These are phyloP conservation scores for Cylindrotheca fusiformis DNA, from an alignment of 108 stramenopile genomes.

Conservation along the genomic window DNA sequence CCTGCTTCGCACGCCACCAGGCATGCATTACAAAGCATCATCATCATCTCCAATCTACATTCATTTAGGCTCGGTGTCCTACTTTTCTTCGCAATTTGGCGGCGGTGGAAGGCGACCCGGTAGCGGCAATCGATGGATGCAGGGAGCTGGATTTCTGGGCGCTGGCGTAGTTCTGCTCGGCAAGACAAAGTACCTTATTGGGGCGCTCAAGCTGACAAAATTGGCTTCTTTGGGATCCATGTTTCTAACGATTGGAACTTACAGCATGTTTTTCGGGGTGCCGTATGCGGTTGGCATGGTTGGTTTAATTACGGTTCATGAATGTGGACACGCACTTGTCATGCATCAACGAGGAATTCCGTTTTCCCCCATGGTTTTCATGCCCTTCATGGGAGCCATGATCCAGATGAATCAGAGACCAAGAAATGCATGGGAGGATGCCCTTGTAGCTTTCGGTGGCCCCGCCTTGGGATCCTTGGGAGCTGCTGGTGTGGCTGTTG, in stretches of 20 bases:
- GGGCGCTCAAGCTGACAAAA: conserved; percentile 89
- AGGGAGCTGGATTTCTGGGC: conserved; percentile 51
- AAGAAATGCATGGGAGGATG: conserved; percentile 85
- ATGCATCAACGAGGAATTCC: conserved; percentile 81
- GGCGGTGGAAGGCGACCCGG: conserved; percentile 23
- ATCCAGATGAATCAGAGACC: conserved; percentile 83
- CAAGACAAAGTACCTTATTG: conserved; percentile 87
- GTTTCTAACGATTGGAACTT: conserved; percentile 84
- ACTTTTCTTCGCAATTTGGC: conserved; percentile 36
- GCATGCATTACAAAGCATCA: too few species aligned
- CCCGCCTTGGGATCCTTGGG: conserved; percentile 82
- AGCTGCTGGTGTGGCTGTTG: conserved; percentile 71
- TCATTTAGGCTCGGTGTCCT: conserved; percentile 27
- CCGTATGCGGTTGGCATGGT: conserved; percentile 93
- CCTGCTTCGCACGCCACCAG: too few species aligned
- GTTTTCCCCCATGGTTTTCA: conserved; percentile 88
- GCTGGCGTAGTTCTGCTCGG: conserved; percentile 71
- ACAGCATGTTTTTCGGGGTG: conserved; percentile 83
- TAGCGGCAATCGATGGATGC: conserved; percentile 35
- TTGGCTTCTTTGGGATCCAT: conserved; percentile 84
- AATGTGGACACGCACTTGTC: conserved; percentile 81
- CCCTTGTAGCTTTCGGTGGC: conserved; percentile 89
- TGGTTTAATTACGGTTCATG: conserved; percentile 84
- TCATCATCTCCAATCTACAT: neutral
- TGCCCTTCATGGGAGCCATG: conserved; percentile 94